Evolutionary conservation across 2,329 filamentous ascomycete genomes (phyloP).

Genomic region (Coniochaeta hoffmannii): DNA sequence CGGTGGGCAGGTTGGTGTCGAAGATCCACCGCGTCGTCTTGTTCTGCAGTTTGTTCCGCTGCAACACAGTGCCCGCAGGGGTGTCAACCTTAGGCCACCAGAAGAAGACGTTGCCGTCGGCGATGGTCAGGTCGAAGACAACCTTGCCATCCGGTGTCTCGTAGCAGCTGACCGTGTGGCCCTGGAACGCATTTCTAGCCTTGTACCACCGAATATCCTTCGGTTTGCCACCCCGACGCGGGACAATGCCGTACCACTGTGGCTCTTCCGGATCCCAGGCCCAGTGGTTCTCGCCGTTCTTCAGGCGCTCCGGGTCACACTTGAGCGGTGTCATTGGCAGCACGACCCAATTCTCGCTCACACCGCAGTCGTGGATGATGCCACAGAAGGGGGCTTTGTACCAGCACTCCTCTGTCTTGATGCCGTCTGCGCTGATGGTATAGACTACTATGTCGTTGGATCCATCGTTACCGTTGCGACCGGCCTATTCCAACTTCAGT

Average conservation of each 20-base stretch:
- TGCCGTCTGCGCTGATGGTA: constrained; percentile 31
- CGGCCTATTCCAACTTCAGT: constrained; percentile 16
- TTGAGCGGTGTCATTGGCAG: constrained; percentile 37
- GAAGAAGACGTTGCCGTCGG: constrained; percentile 33
- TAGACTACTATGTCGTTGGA: constrained; percentile 32
- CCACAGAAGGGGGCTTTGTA: constrained; percentile 37
- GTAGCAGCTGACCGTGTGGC: constrained; percentile 37
- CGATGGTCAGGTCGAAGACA: constrained; percentile 31
- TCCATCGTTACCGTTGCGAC: constrained; percentile 31
- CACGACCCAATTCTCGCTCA: constrained; percentile 36
- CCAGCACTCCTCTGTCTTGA: constrained; percentile 34
- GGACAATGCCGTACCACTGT: constrained; percentile 46
- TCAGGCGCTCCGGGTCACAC: constrained; percentile 29
- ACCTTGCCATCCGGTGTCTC: constrained; percentile 35
- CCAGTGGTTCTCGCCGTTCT: constrained; percentile 37
- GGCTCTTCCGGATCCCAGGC: constrained; percentile 42
- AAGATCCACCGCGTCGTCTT: constrained; percentile 28
- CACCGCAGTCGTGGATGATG: constrained; percentile 40
- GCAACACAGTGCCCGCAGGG: constrained; percentile 9
- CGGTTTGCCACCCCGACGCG: constrained; percentile 37
- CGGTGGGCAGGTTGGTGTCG: constrained; percentile 21
- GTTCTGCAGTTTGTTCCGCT: constrained; percentile 22
- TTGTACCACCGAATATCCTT: constrained; percentile 46
- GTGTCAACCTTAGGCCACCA: constrained; percentile 29
- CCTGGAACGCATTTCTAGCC: constrained; percentile 39